Base-by-base conservation (phyloP, 352 stramenopile species). In the Globisporangium parvum region DNA sequence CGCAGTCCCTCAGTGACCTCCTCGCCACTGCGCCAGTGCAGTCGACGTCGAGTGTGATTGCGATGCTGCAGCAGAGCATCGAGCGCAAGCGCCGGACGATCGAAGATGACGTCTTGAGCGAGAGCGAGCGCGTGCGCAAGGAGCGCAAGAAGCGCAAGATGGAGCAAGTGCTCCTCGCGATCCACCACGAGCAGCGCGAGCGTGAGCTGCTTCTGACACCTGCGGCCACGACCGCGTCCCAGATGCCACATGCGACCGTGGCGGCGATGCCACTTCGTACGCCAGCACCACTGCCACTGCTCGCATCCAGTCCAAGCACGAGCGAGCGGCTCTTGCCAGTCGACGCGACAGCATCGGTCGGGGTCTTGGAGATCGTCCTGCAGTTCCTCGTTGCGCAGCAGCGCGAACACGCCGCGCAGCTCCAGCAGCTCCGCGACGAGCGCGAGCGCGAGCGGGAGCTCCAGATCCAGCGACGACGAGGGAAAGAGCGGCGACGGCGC, bases 91-190 rank as follows among this genome's bases (percentile, higher is more conserved):
- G 66, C 1, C 67, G 74, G 6, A 75, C 65, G 15, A 63, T 73
- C 14, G 74, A 81, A 39, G 71, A 79, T 60, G 67, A 75, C 45
- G 62, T 71, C 55, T 53, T 81, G 48, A 77, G 73, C 42, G 74
- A 85, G 55, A 85, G 70, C 53, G 71, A 70, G 53, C 74, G 74
- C 39, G 74, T 85, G 24, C 67, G 74, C 2, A 80, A 71, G 31
- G 74, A 85, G 50, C 67, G 74, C 33, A 85, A 85, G 62, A 85
- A 85, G 60, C 62, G 69, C 23, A 81, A 81, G 54, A 78, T 80
- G 71, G 74, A 85, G 60, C 71, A 80, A 42, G 67, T 66, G 31
- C 52, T 85, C 28, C 59, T 67, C 35, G 75, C 73, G 21, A 80
- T 81, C 44, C 74, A 85, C 54, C 65, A 70, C 48, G 65, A 77